Evolutionary conservation across 257 asterid genomes (phyloP), one percentile per base, ranked within the genome.

Genomic region (Solanum arcanum): DNA sequence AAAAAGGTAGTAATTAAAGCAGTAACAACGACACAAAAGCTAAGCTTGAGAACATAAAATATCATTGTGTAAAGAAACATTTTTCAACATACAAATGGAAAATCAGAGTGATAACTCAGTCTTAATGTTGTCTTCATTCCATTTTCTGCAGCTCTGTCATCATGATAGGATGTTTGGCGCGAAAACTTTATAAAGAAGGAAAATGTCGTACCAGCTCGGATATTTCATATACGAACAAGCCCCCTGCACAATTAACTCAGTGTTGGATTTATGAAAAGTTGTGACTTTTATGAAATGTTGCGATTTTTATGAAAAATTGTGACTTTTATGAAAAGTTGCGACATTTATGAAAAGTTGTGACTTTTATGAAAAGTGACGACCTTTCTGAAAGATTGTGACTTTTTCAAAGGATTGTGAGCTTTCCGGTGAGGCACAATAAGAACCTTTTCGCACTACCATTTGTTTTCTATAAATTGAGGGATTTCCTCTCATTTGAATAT

Each of bases 171-270:
- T 37, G 39, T 37, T 37, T 5, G 98, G 99, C 3, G 95, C 94
- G 47, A 95, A 95, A 2, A 95, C 97, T 78, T 95, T 88, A 88
- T 93, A 94, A 89, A 95, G 83, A 88, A 95, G 93, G 94, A 95
- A 95, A 5, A 92, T 83, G 62, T 92, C 95, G 56, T 96, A 96
- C 99, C 98, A 95, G 90, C 96, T 93, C 2, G 98, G 98, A 76
- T 92, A 94, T 78, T 95, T 95, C 88, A 94, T 95, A 35, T 95
- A 94, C 0, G 98, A 91, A 90, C 98, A 96, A 0, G 98, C 95
- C 47, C 98, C 99, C 0, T 91, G 81, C 2, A 96, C 99, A 1
- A 96, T 96, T 89, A 90, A 88, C 92, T 37, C 37, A 29, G 2
- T 31, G 33, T 31, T 31, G 33, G 33, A 0, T 31, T 31, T 31